These are phyloP conservation scores for Aspergillus novofumigatus DNA, from an alignment of 2,329 filamentous ascomycete genomes.

Conservation along the genomic window DNA sequence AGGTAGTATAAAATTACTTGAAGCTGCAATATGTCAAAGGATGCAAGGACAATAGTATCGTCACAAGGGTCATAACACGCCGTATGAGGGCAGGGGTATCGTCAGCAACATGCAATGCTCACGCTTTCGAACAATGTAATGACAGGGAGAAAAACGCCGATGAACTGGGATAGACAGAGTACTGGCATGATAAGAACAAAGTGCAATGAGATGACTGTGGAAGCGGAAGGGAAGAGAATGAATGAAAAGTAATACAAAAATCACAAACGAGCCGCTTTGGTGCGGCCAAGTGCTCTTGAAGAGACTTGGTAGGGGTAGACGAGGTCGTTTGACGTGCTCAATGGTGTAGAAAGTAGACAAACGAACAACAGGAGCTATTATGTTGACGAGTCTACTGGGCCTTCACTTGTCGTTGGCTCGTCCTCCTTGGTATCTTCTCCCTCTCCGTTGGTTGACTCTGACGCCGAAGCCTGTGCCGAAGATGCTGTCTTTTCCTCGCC, in stretches of 20 bases:
- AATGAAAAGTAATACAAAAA: not conserved
- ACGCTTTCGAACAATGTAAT: constrained; percentile 1
- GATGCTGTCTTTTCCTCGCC: constrained; percentile 8
- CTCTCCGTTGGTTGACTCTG: not conserved
- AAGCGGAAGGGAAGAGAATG: not conserved
- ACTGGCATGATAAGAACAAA: not conserved
- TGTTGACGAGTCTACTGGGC: not conserved
- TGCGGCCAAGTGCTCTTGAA: not conserved
- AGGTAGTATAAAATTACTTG: not conserved
- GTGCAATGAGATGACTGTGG: not conserved
- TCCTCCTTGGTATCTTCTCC: not conserved
- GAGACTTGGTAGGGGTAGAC: not conserved
- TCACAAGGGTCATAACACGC: constrained; percentile 21
- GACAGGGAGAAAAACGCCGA: not conserved
- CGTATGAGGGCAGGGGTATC: constrained; percentile 21
- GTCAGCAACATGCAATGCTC: constrained; percentile 15
- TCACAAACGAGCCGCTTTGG: not conserved
- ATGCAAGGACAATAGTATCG: constrained; percentile 7
- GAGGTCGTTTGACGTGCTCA: not conserved
- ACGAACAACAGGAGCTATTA: not conserved
- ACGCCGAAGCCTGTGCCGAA: not conserved
- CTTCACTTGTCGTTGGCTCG: not conserved
- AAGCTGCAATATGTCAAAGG: not conserved
- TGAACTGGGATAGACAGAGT: not conserved
- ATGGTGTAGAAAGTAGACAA: not conserved